phyloP scores from a whole-genome alignment of 495 filamentous ascomycete genomes.

The Podospora conica region DNA sequence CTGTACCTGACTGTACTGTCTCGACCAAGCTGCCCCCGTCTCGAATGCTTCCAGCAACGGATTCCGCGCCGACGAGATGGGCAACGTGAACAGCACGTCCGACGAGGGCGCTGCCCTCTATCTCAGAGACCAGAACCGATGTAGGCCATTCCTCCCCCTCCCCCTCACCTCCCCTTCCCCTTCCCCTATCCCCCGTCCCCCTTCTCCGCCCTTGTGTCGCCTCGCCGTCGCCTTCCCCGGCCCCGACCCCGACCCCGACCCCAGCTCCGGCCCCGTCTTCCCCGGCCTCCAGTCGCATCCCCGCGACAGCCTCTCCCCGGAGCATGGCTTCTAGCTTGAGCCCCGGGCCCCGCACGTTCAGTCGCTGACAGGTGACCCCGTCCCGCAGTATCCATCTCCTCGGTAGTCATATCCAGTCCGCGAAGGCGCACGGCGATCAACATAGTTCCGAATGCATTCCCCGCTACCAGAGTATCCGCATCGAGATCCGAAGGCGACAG shows the following conservation, averaged over 20 bases:
- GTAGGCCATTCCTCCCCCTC: constrained; percentile 46
- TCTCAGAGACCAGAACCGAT: constrained; percentile 83
- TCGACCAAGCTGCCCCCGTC: background rate
- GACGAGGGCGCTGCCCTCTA: constrained; percentile 80
- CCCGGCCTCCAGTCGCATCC: background rate
- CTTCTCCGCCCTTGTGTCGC: background rate
- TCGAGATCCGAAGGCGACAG: constrained; percentile 70
- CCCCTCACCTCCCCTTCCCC: constrained; percentile 6
- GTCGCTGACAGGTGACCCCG: constrained; percentile 14
- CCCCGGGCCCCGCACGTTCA: background rate
- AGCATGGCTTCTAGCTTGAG: background rate
- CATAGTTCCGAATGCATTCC: constrained; percentile 83
- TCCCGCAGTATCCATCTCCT: constrained; percentile 68
- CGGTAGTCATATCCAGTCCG: constrained; percentile 71
- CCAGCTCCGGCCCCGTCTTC: too few species aligned
- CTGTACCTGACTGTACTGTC: background rate
- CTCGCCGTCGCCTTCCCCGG: background rate
- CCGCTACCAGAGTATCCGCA: constrained; percentile 71
- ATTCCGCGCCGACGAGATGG: constrained; percentile 56
- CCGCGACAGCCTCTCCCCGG: background rate
- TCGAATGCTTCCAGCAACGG: constrained; percentile 15
- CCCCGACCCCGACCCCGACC: background rate
- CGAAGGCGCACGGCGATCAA: constrained; percentile 66
- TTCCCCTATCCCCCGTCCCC: background rate
- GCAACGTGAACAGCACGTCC: constrained; percentile 82